Conservation (phyloP, 2,329 filamentous ascomycete genomes). For the Chrysosphaeria jannelii region DNA sequence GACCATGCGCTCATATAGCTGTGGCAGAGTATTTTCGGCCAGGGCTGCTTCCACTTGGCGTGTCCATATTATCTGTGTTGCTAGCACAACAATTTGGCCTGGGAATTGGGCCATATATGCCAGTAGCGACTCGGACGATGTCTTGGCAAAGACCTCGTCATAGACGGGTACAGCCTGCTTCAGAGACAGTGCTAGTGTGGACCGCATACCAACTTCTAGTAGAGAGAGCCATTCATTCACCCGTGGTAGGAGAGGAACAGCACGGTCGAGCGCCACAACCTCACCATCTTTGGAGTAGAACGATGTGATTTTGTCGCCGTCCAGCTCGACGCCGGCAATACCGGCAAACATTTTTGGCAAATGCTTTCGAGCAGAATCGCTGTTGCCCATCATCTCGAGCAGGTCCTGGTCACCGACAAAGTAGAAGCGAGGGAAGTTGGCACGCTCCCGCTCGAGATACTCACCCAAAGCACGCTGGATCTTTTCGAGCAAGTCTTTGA, state of each 20-base stretch:
- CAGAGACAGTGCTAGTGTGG: constrained; percentile 68
- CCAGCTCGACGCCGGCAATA: constrained; percentile 65
- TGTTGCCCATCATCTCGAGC: constrained; percentile 97
- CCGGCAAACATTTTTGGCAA: constrained; percentile 99
- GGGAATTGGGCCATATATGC: constrained; percentile 65
- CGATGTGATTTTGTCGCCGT: constrained; percentile 71
- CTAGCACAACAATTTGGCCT: constrained; percentile 83
- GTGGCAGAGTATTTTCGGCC: constrained; percentile 22
- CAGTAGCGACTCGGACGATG: constrained; percentile 31
- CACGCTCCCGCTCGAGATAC: constrained; percentile 89
- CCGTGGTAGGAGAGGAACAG: constrained; percentile 70
- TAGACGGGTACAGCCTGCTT: constrained; percentile 67
- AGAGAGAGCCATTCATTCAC: constrained; percentile 98
- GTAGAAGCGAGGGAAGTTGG: constrained; percentile 96
- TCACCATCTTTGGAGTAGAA: constrained; percentile 93
- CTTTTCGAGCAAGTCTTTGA: constrained; percentile 94
- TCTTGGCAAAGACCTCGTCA: constrained; percentile 38
- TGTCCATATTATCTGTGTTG: constrained; percentile 84
- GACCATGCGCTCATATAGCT: constrained; percentile 55
- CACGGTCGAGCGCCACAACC: constrained; percentile 57
- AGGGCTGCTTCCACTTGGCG: constrained; percentile 56
- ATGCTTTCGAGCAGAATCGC: constrained; percentile 88
- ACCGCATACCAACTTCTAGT: constrained; percentile 78
- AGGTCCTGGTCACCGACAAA: constrained; percentile 97
- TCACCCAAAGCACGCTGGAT: constrained; percentile 97